A percentile compares a stretch with the other conserved stretches of the same genome.
Evolutionary conservation across 1,284 basidiomycete genomes (phyloP).

Genomic region (Kalmanozyma brasiliensis): DNA sequence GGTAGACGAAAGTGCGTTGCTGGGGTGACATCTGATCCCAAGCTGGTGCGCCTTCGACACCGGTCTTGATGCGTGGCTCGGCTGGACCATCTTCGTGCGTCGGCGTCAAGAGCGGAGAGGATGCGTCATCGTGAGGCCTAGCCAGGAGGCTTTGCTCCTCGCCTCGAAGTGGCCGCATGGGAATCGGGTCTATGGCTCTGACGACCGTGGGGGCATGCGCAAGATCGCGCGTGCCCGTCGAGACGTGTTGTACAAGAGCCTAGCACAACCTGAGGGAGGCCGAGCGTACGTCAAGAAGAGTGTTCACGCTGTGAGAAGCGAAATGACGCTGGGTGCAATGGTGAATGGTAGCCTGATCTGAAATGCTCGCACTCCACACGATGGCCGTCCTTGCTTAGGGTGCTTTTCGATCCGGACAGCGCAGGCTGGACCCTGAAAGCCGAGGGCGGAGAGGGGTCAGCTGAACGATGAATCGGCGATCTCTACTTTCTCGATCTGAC

Average conservation of each 20-base stretch:
- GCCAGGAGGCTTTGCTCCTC: conserved; percentile 46
- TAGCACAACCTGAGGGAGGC: no score
- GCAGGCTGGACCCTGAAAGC: no score
- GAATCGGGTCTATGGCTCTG: conserved; percentile 32
- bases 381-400: no score
- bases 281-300: not conserved
- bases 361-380: no score
- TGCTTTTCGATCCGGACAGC: no score
- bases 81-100: conserved; percentile 26
- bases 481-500: no score
- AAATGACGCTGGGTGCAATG: no score
- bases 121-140: conserved; percentile 17
- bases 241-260: not conserved
- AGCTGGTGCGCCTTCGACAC: conserved; percentile 44
- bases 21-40: conserved; percentile 32
- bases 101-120: conserved; percentile 21
- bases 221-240: conserved; percentile 6
- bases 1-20: conserved; percentile 34
- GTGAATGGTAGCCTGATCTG: not conserved
- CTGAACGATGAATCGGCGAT: no score
- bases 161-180: conserved; percentile 38
- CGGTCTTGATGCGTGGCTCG: conserved; percentile 43
- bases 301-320: no score
- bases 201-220: conserved; percentile 8
- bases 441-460: no score